Evolutionary conservation across 768 basidiomycete genomes (phyloP), one percentile per base, ranked within the genome.

Genomic region (Podaxis sp.): DNA sequence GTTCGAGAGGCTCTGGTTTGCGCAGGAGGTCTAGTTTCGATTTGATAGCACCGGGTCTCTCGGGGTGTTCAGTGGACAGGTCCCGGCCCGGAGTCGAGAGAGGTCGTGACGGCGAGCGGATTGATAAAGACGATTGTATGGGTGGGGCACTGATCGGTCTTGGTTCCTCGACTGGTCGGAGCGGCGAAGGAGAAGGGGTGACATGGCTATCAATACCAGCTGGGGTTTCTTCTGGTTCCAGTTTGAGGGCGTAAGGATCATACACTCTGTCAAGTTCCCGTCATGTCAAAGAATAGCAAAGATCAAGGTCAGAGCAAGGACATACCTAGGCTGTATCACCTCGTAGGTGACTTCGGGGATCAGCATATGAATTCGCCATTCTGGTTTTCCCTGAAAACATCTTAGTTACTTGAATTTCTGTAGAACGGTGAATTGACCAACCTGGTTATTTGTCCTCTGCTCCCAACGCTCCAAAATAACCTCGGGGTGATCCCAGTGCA

Each of bases 401-500:
- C 7, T 63, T 5, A 51, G 36, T 26, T 6, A 6, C 6, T 22
- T 15, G 12, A 28, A 2, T 26, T 13, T 7, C 6, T 30, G 2
- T 8, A 15, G 22, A 17, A 8, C 4, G 1, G 33, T 17, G 13
- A 39, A 12, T 11, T 4, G 11, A 39, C 61, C 13, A 12, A 63
- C 61, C 46, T 56, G 55, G 11, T 57, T 63, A 28, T 57, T 63
- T 30, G 55, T 56, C 55, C 61, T 55, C 54, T 63, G 61, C 42
- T 63, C 61, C 61, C 61, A 63, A 19, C 67, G 65, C 38, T 65
- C 59, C 9, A 63, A n/a, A 19, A 54, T 52, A 22, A 68, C 51
- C 22, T 65, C 65, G 2, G 33, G 19, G 26, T 68, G 67, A 30
- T 68, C 67, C 64, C 63, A 65, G 4, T 61, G 40, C 4, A 68